Percentiles rank a stretch among this genome's conserved stretches.
Conservation (phyloP, 2,329 filamentous ascomycete genomes). For the Cladosporium sp. region DNA sequence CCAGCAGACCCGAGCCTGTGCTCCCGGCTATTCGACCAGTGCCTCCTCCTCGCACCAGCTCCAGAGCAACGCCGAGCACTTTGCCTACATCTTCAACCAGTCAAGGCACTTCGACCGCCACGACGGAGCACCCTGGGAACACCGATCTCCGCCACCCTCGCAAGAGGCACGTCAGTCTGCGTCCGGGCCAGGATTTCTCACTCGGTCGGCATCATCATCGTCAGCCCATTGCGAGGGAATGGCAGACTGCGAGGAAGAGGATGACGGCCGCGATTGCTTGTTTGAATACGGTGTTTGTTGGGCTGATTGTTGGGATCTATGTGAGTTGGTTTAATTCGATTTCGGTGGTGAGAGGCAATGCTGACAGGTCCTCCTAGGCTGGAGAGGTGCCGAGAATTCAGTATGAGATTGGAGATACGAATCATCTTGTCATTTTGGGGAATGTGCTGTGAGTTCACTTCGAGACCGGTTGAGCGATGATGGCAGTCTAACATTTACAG, state of each 20-base stretch:
- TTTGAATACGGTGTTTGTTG: constrained; percentile 67
- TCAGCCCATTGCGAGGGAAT: constrained; percentile 68
- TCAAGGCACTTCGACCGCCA: constrained; percentile 3
- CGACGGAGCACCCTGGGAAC: constrained; percentile 5
- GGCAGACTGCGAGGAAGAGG: constrained; percentile 63
- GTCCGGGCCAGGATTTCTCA: constrained; percentile 36
- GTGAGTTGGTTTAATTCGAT: no score
- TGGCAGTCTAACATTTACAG: constrained; percentile 34
- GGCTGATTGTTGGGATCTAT: constrained; percentile 69
- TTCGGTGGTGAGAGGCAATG: no score
- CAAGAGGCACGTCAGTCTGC: constrained; percentile 31
- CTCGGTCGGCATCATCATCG: constrained; percentile 48
- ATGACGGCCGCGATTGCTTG: constrained; percentile 67
- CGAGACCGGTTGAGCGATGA: constrained; percentile 15
- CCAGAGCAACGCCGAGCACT: constrained; percentile 8
- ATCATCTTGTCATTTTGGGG: constrained; percentile 65
- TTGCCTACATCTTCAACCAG: background rate
- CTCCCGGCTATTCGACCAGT: constrained; percentile 14
- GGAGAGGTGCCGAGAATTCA: constrained; percentile 76
- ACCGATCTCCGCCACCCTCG: constrained; percentile 30
- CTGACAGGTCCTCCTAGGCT: constrained; percentile 41
- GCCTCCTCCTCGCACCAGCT: constrained; percentile 6
- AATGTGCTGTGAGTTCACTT: constrained; percentile 55
- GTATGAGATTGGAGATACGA: constrained; percentile 67
- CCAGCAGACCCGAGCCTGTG: background rate